Evolutionary conservation across 2,329 filamentous ascomycete species (phyloP), one percentile per base, ranked within the genome.

Genomic region (Xylariales sp.): DNA sequence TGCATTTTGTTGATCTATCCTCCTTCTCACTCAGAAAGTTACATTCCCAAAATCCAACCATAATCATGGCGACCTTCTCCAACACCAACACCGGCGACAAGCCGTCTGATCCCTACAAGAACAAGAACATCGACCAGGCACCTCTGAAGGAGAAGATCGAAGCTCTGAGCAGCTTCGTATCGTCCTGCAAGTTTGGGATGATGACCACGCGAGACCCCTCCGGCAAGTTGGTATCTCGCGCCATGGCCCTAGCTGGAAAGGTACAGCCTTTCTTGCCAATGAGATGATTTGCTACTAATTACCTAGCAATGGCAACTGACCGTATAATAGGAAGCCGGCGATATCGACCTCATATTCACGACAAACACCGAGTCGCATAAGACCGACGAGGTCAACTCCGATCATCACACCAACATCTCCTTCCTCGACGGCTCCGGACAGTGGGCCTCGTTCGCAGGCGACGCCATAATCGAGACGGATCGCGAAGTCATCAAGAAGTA

Each of bases 321-420:
- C n/a, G 7, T 36, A n/a, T 15, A 21, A 3, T 47, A 91, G 85
- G 88, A 94, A 65, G 72, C 74, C 48, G 83, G 83, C 49, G 85
- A 86, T 55, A 74, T 89, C 43, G 88, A 94, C 61, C 77, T 93
- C 43, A 76, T 95, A 62, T 95, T 95, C 76, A 84, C 91, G 70
- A 89, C 88, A 57, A 95, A 95, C 71, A 89, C 87, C 49, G 86
- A 91, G 60, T 90, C 86, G 6, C 81, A 87, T 66, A 95, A 95
- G 74, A 89, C 87, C 4, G 77, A 88, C 61, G 88, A 95, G 57
- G 75, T 95, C 31, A 71, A 78, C 40, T 70, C 72, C 43, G 82
- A 94, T 62, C 70, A 82, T 0, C 76, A 86, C 51, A 76, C 90
- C 68, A 94, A 95, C 69, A 75, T 95, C 49, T 78, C 84, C 34